A percentile compares a stretch with the other conserved stretches of the same genome.
phyloP scores from a whole-genome alignment of 805 yeast genomes.

The Ogataea paraovalis region DNA sequence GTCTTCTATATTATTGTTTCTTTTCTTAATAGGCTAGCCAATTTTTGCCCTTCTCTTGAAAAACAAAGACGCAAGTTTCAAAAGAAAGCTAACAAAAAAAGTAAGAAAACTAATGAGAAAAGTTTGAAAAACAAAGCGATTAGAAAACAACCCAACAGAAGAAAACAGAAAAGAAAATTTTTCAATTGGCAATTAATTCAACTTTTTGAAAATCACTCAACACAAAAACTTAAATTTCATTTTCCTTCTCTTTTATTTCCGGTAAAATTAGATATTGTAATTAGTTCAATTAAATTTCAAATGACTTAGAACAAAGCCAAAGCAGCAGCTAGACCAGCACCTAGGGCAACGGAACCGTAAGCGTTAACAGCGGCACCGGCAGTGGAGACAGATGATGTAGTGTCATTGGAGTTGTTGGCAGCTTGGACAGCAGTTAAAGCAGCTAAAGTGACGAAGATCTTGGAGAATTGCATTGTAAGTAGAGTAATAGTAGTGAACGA shows the following conservation, averaged over 20 bases:
- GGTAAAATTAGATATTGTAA: neutral
- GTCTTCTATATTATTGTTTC: constrained; percentile 1
- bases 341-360: constrained; percentile 67
- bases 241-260: neutral
- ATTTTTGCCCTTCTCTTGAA: neutral
- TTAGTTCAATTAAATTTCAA: neutral
- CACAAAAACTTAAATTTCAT: no score
- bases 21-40: neutral
- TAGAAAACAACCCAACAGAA: neutral
- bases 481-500: neutral
- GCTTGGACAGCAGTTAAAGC: constrained; percentile 68
- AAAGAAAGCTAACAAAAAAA: neutral
- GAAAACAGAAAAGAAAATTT: neutral
- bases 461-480: constrained; percentile 61
- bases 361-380: constrained; percentile 38
- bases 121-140: neutral
- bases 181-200: no score
- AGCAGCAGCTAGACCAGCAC: constrained; percentile 86
- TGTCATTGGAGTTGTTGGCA: constrained; percentile 43
- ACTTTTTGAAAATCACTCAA: no score
- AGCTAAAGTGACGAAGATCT: constrained; percentile 65
- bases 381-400: constrained; percentile 41
- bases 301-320: constrained; percentile 40
- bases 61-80: neutral
- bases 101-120: neutral